A percentile compares a stretch with the other conserved stretches of the same genome.
Evolutionary conservation across 2,329 filamentous ascomycete species (phyloP).

Genomic region (Sporothrix euskadiensis): DNA sequence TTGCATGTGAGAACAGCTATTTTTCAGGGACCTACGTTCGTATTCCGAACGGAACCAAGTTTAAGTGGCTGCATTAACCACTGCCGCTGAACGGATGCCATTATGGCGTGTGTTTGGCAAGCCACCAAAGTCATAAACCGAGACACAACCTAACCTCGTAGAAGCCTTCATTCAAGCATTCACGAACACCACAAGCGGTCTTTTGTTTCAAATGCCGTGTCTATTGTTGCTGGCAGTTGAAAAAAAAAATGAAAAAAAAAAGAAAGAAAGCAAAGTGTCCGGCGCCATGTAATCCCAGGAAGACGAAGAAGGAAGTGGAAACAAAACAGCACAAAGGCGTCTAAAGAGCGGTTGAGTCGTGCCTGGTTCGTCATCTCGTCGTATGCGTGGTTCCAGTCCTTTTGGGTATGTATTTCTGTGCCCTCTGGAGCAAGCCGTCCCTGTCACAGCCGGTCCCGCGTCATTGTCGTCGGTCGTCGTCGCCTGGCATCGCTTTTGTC

Average conservation of each 20-base stretch:
- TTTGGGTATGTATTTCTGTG: neutral
- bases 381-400: neutral
- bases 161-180: neutral
- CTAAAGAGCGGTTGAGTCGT: neutral
- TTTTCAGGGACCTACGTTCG: constrained; percentile 15
- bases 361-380: neutral
- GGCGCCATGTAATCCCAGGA: constrained; percentile 18
- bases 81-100: no score
- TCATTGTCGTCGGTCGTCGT: neutral
- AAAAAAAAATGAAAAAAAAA: neutral
- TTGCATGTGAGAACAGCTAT: constrained; percentile 13
- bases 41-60: neutral
- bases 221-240: neutral
- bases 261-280: constrained; percentile 3
- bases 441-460: neutral
- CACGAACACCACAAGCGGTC: no score
- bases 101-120: neutral
- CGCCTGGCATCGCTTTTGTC: neutral
- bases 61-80: constrained; percentile 16
- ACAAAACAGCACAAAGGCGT: neutral
- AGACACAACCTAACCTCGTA: neutral
- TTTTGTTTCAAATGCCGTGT: neutral
- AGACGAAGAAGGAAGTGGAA: neutral
- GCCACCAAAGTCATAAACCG: neutral
- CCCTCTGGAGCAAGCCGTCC: neutral